phyloP scores from a whole-genome alignment of 1,139 yeast species.

The Blastobotrys aristatus region DNA sequence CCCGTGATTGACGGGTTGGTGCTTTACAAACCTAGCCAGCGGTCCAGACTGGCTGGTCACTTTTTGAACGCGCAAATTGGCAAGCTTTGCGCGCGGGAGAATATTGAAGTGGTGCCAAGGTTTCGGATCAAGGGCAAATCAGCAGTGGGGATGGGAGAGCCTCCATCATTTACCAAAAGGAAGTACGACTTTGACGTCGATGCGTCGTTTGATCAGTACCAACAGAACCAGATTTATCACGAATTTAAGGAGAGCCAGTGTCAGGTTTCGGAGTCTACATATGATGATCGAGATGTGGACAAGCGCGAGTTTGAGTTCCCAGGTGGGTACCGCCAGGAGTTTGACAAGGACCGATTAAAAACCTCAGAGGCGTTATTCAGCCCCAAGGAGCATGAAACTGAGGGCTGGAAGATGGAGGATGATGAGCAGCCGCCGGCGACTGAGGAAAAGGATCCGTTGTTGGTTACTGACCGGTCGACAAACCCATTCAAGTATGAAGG shows the following conservation, averaged over 20 bases:
- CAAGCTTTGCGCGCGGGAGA: conserved; percentile 22
- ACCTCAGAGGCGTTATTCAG: conserved; percentile 73
- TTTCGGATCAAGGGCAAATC: conserved; percentile 32
- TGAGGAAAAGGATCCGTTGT: conserved; percentile 18
- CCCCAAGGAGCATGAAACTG: conserved; percentile 35
- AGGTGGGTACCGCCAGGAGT: conserved; percentile 52
- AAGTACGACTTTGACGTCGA: conserved; percentile 3
- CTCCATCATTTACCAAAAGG: conserved; percentile 26
- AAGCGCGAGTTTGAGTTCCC: conserved; percentile 68
- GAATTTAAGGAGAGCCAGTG: conserved; percentile 59
- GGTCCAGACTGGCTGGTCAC: conserved; percentile 36
- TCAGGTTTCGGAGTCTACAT: conserved; percentile 38
- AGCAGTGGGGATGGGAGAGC: conserved; percentile 31
- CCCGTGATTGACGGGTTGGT: conserved; percentile 95
- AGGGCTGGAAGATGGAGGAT: conserved; percentile 15
- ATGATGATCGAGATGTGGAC: conserved; percentile 11
- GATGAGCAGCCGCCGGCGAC: conserved; percentile 15
- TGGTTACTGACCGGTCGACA: conserved; percentile 22
- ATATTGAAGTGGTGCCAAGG: conserved; percentile 32
- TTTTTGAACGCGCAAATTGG: conserved; percentile 31
- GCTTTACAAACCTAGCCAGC: conserved; percentile 44
- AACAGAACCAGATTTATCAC: conserved; percentile 37
- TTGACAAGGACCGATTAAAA: conserved; percentile 57
- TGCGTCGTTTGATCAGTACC: conserved; percentile 26
- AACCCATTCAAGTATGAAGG: conserved; percentile 41